phyloP scores from a whole-genome alignment of 2,329 filamentous ascomycete species.

The Calonectria multiphialidica region DNA sequence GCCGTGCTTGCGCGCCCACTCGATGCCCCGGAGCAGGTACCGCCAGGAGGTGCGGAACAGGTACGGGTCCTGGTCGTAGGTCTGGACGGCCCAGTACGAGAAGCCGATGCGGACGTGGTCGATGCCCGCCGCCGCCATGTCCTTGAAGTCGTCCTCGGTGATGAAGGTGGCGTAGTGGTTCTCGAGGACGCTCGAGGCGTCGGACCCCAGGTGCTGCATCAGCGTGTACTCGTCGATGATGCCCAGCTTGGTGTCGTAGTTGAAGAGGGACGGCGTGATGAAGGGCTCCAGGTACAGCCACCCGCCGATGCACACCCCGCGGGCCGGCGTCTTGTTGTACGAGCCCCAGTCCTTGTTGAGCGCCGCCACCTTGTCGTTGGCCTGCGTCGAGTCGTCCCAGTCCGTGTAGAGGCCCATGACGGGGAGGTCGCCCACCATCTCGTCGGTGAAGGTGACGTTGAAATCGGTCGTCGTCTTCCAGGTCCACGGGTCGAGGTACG shows the following conservation, averaged over 20 bases:
- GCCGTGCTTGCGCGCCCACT: conserved; percentile 93
- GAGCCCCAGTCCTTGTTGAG: conserved; percentile 81
- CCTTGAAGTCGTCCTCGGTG: conserved; percentile 83
- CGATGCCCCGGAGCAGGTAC: conserved; percentile 91
- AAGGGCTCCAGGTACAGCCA: conserved; percentile 96
- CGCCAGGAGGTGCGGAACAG: conserved; percentile 90
- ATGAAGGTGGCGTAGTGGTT: conserved; percentile 93
- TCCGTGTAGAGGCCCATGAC: conserved; percentile 88
- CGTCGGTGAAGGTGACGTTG: conserved; percentile 92
- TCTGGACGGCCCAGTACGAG: conserved; percentile 93
- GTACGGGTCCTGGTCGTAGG: conserved; percentile 89
- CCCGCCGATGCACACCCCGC: conserved; percentile 92
- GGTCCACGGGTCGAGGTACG: conserved; percentile 87
- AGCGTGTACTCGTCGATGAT: conserved; percentile 93
- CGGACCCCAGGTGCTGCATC: conserved; percentile 75
- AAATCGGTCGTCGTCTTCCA: conserved; percentile 94
- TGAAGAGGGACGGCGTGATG: conserved; percentile 93
- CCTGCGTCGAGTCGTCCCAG: conserved; percentile 85
- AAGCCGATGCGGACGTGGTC: conserved; percentile 98
- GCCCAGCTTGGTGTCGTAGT: conserved; percentile 70
- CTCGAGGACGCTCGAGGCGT: conserved; percentile 79
- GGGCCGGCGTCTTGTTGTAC: conserved; percentile 83
- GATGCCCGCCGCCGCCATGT: conserved; percentile 88
- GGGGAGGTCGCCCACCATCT: conserved; percentile 86
- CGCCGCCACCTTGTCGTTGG: conserved; percentile 84